These are phyloP conservation scores for Tolypocladium ovalisporum DNA, from an alignment of 2,329 filamentous ascomycete species.

Conservation along the genomic window DNA sequence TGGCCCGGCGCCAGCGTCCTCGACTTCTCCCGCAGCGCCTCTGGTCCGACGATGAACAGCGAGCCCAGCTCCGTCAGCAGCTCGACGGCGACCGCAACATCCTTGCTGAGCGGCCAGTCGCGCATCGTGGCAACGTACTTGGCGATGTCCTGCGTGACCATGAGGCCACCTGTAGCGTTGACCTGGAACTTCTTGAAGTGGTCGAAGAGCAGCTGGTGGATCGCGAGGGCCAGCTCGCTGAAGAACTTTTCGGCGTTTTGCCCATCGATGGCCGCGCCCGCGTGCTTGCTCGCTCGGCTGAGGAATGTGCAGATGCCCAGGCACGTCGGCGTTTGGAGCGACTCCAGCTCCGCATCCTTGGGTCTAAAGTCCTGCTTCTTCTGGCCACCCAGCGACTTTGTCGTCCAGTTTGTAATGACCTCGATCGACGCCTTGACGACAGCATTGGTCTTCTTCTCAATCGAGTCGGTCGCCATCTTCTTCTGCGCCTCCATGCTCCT, in stretches of 20 bases:
- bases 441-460: conserved; percentile 72
- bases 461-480: conserved; percentile 58
- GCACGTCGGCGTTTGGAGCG: conserved; percentile 79
- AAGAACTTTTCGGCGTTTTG: conserved; percentile 75
- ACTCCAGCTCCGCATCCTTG: conserved; percentile 69
- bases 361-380: conserved; percentile 86
- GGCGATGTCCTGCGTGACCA: conserved; percentile 92
- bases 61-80: conserved; percentile 88
- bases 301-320: conserved; percentile 74
- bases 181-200: conserved; percentile 94
- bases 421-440: conserved; percentile 47
- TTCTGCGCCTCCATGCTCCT: conserved; percentile 82
- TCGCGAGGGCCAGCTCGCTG: conserved; percentile 70
- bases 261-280: conserved; percentile 63
- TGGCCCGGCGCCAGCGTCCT: conserved; percentile 40
- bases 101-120: conserved; percentile 65
- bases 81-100: conserved; percentile 63
- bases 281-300: conserved; percentile 49
- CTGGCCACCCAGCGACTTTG: conserved; percentile 61
- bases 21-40: conserved; percentile 62
- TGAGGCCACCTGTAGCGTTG: conserved; percentile 83
- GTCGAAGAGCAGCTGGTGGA: conserved; percentile 71
- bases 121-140: conserved; percentile 82
- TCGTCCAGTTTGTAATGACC: conserved; percentile 66
- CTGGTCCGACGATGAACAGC: conserved; percentile 83